Base-by-base conservation (phyloP, 2,329 filamentous ascomycete genomes). In the Nigrospora oryzae region DNA sequence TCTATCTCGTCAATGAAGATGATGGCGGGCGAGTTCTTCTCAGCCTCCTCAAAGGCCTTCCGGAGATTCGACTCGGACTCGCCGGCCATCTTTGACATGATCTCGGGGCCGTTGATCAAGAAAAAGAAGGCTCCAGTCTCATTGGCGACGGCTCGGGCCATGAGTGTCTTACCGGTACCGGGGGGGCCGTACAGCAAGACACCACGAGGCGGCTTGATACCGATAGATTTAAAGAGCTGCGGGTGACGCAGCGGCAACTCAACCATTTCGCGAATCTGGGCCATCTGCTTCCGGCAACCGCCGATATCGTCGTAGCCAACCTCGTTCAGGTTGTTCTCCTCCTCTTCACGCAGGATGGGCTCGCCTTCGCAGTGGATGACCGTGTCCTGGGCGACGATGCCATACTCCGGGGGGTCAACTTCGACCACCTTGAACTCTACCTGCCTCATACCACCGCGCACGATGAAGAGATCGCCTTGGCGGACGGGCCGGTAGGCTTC, bases 21-120 rank as follows among this genome's bases (percentile, higher is more conserved):
- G 66, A 98, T 97, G 46, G 93, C 90, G 13, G 93, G 93, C 0
- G 91, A 95, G 74, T 97, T 97, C 83, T 97, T 97, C 76, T 97
- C 91, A 37, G 93, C 93, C 74, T 97, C 93, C 68, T 97, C 93
- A 60, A 98, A 98, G n/a, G 93, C 93, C 73, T 97, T 97, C 60
- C 93, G 86, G 55, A 98, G 71, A 68, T 97, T 97, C 48, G 91
- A 97, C 69, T 97, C 93, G 48, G 93, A 97, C 70, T 98, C 93
- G 80, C 93, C 93, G 48, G 93, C 93, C 93, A 97, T 97, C 81
- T 97, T 97, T 48, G 91, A 96, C 93, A 98, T 97, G 74, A 98
- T 97, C 68, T 97, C 93, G 43, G 93, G 93, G 53, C 93, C 91
- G 70, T 97, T 97, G 80, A 98, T 97, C 52, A 97, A 73, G 82